Base-by-base conservation (phyloP, 1,139 yeast species). In the Candida tetrigidarum region DNA sequence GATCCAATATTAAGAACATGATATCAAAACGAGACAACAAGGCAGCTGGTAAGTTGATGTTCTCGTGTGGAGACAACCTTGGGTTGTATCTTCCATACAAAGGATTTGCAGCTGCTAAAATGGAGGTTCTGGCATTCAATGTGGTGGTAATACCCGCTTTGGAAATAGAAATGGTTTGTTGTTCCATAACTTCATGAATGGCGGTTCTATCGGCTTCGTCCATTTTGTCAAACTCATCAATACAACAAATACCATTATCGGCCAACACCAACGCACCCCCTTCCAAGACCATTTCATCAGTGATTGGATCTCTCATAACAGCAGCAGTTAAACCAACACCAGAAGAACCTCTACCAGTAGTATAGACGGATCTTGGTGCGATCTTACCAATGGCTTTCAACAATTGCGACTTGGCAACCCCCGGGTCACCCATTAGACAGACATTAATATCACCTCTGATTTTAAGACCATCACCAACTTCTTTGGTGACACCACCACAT, bases 281-380 rank as follows among this genome's bases (percentile, higher is more conserved):
- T 78, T 95, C 99, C 45, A 95, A 76, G 14, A 93, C 91, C 96
- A 93, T 91, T 67, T 95, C 99, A 66, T 93, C 99, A 2, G 99
- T 93, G 29, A 93, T 93, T 3, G 99, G 99, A 63, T 95, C 99
- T 59, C 96, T 81, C 96, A 93, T 91, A 34, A 95, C 99, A 0
- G 99, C 99, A 2, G 99, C 99, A 2, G 99, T 95, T 58, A 95
- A 77, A 69, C 99, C 99, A 40, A 95, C 99, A 45, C 99, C 99
- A 0, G 99, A 93, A 5, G 98, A 91, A 63, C 99, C 99, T 62
- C 96, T 82, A 71, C 99, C 99, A 1, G 99, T 95, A 7, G 99
- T 95, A 67, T 95, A 95, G 33, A 95, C 96, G 41, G 97, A 96
- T 62, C 99, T 80, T 23, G 99, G 99, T 0, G 99, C 96, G 41